Conservation (phyloP, 1,284 basidiomycete genomes). For the Boletus sp. region DNA sequence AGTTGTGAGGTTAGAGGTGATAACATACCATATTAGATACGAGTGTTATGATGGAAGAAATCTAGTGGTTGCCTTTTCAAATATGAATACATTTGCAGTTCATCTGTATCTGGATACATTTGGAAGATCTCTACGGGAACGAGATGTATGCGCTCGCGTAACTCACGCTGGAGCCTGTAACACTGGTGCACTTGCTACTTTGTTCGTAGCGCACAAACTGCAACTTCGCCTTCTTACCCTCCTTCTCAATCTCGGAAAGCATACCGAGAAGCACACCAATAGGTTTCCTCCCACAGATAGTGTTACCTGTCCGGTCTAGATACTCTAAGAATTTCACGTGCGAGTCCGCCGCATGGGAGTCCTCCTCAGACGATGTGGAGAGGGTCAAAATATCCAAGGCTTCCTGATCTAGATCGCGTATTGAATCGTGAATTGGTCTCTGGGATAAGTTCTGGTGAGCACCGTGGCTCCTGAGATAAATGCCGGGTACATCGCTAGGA, state of each 20-base stretch:
- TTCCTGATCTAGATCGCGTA: conserved; percentile 71
- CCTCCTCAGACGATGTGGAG: conserved; percentile 37
- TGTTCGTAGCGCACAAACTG: conserved; percentile 91
- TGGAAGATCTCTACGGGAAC: conserved; percentile 32
- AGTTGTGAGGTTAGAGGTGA: conserved; percentile 2
- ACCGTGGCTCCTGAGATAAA: conserved; percentile 48
- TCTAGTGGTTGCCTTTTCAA: not conserved
- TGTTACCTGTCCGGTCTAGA: conserved; percentile 83
- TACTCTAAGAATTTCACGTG: conserved; percentile 74
- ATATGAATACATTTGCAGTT: conserved; percentile 1
- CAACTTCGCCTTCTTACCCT: conserved; percentile 41
- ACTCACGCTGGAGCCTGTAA: conserved; percentile 87
- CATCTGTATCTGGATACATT: conserved; percentile 5
- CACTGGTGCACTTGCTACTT: conserved; percentile 69
- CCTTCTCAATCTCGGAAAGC: conserved; percentile 56
- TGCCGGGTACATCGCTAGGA: conserved; percentile 43
- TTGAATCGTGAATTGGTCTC: conserved; percentile 67
- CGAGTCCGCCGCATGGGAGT: conserved; percentile 43
- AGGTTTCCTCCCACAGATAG: conserved; percentile 94
- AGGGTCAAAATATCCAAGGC: conserved; percentile 72
- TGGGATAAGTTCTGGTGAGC: conserved; percentile 38
- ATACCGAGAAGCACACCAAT: conserved; percentile 89
- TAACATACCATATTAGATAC: not conserved
- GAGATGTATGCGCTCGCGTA: conserved; percentile 87
- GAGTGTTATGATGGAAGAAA: not conserved